Evolutionary conservation across 2,329 filamentous ascomycete species (phyloP), one percentile per base, ranked within the genome.

Genomic region (Atkinsonella hypoxylon): DNA sequence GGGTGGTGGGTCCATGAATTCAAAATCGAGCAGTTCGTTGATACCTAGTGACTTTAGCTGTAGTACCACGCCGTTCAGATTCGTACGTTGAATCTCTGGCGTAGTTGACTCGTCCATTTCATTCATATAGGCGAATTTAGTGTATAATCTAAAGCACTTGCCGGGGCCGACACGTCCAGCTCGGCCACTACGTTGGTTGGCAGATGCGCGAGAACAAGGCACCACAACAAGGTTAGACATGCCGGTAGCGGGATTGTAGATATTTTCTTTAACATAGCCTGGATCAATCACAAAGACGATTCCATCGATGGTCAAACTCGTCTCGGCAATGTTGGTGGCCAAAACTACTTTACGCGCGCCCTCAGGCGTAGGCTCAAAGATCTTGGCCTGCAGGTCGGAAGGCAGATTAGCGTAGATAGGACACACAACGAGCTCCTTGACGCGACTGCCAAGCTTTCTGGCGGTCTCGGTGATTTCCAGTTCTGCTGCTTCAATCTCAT

Each of bases 241-340:
- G 50, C 90, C 90, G 0, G 88, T 95, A 1, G 85, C 81, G 0
- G 90, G 85, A 55, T 95, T 95, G 70, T 91, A 97, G 1, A 90
- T 79, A 58, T 95, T 95, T 63, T 97, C 89, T 66, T 98, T 98
- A 55, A 93, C 89, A 56, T 94, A 95, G 0, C 93, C 93, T 0
- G 87, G 87, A 59, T 98, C 93, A 53, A 97, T 95, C 36, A 97
- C 93, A 64, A 94, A 96, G 9, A 91, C 86, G 53, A 97, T 95
- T 15, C 90, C 91, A 63, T 97, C 90, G 52, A 98, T 95, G 0
- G 93, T 98, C 61, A 98, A 70, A 72, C 83, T 89, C 0, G 93
- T 98, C 66, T 98, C 93, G 2, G 93, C 93, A 65, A 98, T 97
- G 63, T 98, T 98, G 2, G 93, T 97, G 0, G 91, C 89, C 38